Base-by-base conservation (phyloP, 306 rosid genomes). In the Echinosophora koreensis region DNA sequence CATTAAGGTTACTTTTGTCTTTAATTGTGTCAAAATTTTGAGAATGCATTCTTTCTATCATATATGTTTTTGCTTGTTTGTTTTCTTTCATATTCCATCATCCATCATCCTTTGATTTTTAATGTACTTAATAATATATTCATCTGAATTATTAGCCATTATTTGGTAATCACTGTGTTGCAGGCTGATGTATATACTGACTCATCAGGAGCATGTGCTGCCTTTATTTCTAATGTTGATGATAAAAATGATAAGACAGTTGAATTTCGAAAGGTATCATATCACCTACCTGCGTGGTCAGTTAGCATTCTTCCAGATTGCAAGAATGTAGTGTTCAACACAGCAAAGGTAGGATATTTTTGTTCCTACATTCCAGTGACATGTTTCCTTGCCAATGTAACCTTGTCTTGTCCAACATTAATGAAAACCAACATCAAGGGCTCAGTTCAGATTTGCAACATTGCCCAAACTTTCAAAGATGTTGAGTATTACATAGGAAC, bases 271-370 rank as follows among this genome's bases (percentile, higher is more conserved):
- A 94, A 94, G 75, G 75, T 74, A 15, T 89, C 98, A 11, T 92
- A 92, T 88, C 91, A 88, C 83, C 69, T 94, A 47, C 98, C 97
- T 30, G 97, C 98, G n/a, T 94, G 98, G 98, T 94, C 98, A 66
- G 97, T 94, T 63, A 92, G 97, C 89, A 94, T 94, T 75, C 94
- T 94, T 59, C 98, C 95, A 18, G 97, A 94, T 88, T 94, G 98
- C 97, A 94, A 88, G 86, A 89, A 86, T 72, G 95, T 87, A 18
- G 92, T 88, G 59, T 92, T 69, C 81, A 94, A 94, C 85, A 90
- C 98, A 3, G 97, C 97, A 59, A 89, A 88, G 98, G 98, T 89
- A 84, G 61, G 74, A 63, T 54, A 57, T 56, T 12, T 6, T 13
- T 70, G 62, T 77, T 65, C 76, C 44, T 57, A 34, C 79, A 70